Base-by-base conservation (phyloP, 148 eudicot genomes). In the Selenicereus undatus region DNA sequence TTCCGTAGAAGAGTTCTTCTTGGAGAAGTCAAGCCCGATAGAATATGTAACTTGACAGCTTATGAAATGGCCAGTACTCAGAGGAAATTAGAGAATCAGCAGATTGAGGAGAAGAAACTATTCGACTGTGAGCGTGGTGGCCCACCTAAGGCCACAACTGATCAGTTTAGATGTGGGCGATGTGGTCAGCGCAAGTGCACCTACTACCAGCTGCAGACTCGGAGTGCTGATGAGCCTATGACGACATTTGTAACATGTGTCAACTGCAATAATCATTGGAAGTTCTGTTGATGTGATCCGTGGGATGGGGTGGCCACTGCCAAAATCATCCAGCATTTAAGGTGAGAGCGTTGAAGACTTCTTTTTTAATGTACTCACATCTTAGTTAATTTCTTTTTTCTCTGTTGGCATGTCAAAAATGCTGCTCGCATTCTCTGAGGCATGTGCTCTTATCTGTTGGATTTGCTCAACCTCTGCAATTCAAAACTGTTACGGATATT, bases 201-300 rank as follows among this genome's bases (percentile, higher is more conserved):
- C 16, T 91, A 91, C 86, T 84, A 86, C 80, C 94, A 89, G 84
- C 8, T 91, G 88, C 94, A 91, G 80, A 91, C 94, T 39, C 83
- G 94, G 58, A 91, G 92, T 88, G 94, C 94, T 35, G 92, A 91
- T 87, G 94, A 91, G 79, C 94, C 94, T 6, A 91, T 91, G 94
- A 91, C 94, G 0, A 91, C 94, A 1, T 91, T 85, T 78, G 94
- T 91, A 52, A 91, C 94, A 5, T 91, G 94, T 82, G 91, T 88
- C 45, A 91, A 91, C 87, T 91, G 94, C 86, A 87, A 91, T 77
- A 91, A 91, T 85, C 94, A 88, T 75, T 91, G 92, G 92, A 91
- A 91, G 78, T 91, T 91, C 81, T 91, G 94, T 75, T 88, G 84
- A 87, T 39, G 48, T 11, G 35, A 52, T 43, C 24, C 62, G 10